These are phyloP conservation scores for Blastocystis sp. DNA, from an alignment of 352 stramenopile genomes.

Conservation along the genomic window DNA sequence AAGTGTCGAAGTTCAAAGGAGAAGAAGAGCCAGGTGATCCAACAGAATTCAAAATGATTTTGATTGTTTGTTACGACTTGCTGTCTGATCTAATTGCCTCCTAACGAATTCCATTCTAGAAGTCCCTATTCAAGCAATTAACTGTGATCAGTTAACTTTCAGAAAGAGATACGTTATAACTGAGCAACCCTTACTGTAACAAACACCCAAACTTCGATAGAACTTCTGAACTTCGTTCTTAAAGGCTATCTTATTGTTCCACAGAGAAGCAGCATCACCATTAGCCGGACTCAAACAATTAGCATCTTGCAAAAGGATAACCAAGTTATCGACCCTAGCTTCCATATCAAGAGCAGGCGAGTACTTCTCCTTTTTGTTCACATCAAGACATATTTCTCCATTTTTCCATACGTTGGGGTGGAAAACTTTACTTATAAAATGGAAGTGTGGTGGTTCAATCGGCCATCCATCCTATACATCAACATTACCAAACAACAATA, in stretches of 20 bases:
- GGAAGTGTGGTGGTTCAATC: not conserved
- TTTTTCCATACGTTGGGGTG: slow-evolving; percentile 39
- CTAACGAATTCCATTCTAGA: too few species aligned
- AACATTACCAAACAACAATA: not conserved
- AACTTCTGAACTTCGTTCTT: not conserved
- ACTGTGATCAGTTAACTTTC: too few species aligned
- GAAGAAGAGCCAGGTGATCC: not conserved
- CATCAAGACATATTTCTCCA: slow-evolving; percentile 41
- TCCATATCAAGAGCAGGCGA: slow-evolving; percentile 29
- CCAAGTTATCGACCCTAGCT: not conserved
- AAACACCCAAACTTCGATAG: too few species aligned
- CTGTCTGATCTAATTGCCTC: not conserved
- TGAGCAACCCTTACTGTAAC: too few species aligned
- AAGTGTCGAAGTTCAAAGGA: slow-evolving; percentile 21
- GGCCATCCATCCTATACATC: slow-evolving; percentile 10
- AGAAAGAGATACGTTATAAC: too few species aligned
- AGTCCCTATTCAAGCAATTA: too few species aligned
- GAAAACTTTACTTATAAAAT: slow-evolving; percentile 8
- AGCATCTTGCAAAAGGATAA: slow-evolving; percentile 42
- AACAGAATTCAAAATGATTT: slow-evolving; percentile 60
- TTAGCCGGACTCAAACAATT: slow-evolving; percentile 44
- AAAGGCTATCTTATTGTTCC: not conserved
- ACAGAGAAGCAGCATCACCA: not conserved
- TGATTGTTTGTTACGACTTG: not conserved
- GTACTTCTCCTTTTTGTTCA: not conserved